These are phyloP conservation scores for Astrocystis sublimbata DNA, from an alignment of 495 filamentous ascomycete genomes.

Conservation along the genomic window DNA sequence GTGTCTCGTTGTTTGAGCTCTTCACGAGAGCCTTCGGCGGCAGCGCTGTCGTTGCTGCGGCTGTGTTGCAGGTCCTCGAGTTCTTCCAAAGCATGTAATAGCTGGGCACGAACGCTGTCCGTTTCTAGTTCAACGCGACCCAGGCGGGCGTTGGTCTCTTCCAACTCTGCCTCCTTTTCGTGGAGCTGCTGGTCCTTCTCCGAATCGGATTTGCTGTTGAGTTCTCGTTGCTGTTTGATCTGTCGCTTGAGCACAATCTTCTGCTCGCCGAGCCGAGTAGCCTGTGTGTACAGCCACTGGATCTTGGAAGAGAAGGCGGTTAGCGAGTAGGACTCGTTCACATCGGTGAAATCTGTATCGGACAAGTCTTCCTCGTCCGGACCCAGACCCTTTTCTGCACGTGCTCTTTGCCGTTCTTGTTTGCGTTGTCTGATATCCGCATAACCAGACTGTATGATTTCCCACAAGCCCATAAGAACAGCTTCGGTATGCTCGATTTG, in stretches of 20 bases:
- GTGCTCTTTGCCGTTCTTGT: conserved; percentile 47
- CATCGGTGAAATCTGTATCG: conserved; percentile 51
- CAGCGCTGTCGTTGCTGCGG: conserved; percentile 36
- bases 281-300: conserved; percentile 67
- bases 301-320: conserved; percentile 72
- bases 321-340: conserved; percentile 64
- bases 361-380: conserved; percentile 49
- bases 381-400: conserved; percentile 43
- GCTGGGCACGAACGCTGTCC: conserved; percentile 43
- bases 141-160: conserved; percentile 51
- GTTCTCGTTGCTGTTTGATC: conserved; percentile 87
- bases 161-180: conserved; percentile 54
- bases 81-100: conserved; percentile 55
- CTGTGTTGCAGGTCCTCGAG: conserved; percentile 47
- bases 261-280: conserved; percentile 72
- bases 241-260: conserved; percentile 82
- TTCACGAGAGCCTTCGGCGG: conserved; percentile 43
- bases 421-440: conserved; percentile 58
- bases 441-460: conserved; percentile 65
- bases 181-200: conserved; percentile 61
- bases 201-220: conserved; percentile 66
- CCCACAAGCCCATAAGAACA: conserved; percentile 69
- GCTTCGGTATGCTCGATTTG: conserved; percentile 58
- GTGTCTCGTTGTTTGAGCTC: conserved; percentile 52
- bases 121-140: conserved; percentile 51